Evolutionary conservation across 129 eudicot species (phyloP), one percentile per base, ranked within the genome.

Genomic region (Arctium lappa): DNA sequence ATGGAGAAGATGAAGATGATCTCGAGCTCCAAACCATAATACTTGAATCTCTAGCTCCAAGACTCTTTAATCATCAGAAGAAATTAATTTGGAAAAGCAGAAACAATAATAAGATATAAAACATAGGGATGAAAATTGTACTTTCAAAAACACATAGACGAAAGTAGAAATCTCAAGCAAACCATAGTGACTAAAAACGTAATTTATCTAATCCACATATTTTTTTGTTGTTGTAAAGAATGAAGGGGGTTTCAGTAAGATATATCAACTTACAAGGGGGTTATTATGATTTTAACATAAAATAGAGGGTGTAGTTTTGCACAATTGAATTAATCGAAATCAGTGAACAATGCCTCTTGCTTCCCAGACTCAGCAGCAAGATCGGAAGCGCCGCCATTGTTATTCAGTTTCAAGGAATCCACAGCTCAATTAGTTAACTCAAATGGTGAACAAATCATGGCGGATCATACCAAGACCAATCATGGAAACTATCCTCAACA

Each of bases 401-500:
- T 60, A n/a, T 22, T 42, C 83, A 42, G 5, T 22, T 69, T 39
- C 65, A 46, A 5, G 22, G 30, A 77, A 62, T 60, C 33, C 11
- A 60, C 75, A 4, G 73, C 56, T 15, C 56, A 46, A 46, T 36
- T 6, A 36, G 31, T 27, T 60, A 22, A 32, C 81, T 34, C 60
- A 53, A 72, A 91, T 89, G 92, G 91, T 79, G 66, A 77, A 79
- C 68, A 94, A 94, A 88, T 79, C 91, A 84, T 94, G 97, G 98
- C 75, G 92, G 50, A 91, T 92, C 48, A 86, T 89, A 13, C 92
- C 98, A 74, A 73, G 97, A 16, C 97, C 98, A 3, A 65, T 95
- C 7, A 87, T 95, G 48, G 98, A 95, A 79, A 92, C 97, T 2
- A 42, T 95, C 5, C 94, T 95, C 77, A 95, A 95, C 94, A 88